Base-by-base conservation (phyloP, 352 stramenopile genomes). In the Phytophthora capsici region DNA sequence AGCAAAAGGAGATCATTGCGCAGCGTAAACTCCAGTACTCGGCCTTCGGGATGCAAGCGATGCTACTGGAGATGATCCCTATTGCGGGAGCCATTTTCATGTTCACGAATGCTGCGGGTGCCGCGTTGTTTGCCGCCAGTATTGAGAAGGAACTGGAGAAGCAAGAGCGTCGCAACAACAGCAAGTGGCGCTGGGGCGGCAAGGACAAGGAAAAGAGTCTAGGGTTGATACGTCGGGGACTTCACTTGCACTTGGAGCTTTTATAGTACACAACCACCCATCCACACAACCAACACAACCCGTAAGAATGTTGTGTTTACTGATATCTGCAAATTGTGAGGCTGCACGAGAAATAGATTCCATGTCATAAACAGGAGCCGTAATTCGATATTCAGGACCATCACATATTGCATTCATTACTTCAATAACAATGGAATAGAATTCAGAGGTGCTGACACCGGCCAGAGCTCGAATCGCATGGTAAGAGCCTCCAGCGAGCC, bases 31-130 rank as follows among this genome's bases (percentile, higher is more conserved):
- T 80, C 7, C 66, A 85, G 45, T 89, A 87, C 59, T 75, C 78
- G 30, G 53, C 63, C 16, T 89, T 89, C 28, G 80, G 80, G 9
- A 84, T 82, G 70, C 75, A 80, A 30, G 73, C 69, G 10, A 64
- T 87, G 66, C 79, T 83, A 17, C 53, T 89, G 23, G 80, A 89
- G 57, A 82, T 89, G 67, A 84, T 87, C 16, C 80, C 80, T 2
- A 66, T 82, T 52, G 53, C 78, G 8, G 77, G 78, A 1, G 61
- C 69, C 14, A 49, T 89, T 47, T 87, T 89, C 47, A 67, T 84
- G 34, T 84, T 89, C 57, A 89, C 80, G 6, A 89, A 89, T 45
- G 73, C 77, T 19, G 78, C 75, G 13, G 75, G 73, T 25, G 77
- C 80, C 1, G 80, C 80, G n/a, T 44, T 87, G 20, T 89, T 87